Conservation (phyloP, 2,329 filamentous ascomycete genomes). For the Aspergillus uvarum region DNA sequence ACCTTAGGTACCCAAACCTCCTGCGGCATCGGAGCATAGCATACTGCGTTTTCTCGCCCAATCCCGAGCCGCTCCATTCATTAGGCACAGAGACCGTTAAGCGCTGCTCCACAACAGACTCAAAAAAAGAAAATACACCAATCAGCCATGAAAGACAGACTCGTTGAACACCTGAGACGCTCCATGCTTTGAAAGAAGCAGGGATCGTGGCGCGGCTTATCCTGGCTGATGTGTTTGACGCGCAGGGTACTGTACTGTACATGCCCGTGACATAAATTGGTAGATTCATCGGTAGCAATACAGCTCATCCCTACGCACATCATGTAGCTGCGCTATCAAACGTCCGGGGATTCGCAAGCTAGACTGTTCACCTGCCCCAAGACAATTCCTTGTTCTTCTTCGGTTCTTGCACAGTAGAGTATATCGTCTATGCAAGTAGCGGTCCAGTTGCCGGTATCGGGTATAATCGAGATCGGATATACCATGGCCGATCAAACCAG, state of each 20-base stretch:
- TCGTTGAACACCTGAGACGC: not conserved
- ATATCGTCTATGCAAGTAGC: too few species aligned
- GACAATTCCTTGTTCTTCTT: not conserved
- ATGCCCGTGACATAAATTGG: not conserved
- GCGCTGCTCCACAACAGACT: not conserved
- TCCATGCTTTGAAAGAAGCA: not conserved
- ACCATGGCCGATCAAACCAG: not conserved
- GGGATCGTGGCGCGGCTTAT: not conserved
- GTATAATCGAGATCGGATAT: too few species aligned
- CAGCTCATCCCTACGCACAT: not conserved
- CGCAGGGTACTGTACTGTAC: not conserved
- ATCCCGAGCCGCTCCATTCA: not conserved
- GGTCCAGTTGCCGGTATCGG: not conserved
- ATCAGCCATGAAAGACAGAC: not conserved
- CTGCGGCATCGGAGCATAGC: not conserved
- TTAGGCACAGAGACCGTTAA: conserved; percentile 6
- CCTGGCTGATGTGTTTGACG: not conserved
- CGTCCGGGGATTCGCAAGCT: not conserved
- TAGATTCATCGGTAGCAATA: not conserved
- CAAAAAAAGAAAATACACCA: not conserved
- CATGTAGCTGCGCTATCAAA: not conserved
- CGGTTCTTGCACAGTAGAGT: too few species aligned
- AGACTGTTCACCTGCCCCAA: not conserved
- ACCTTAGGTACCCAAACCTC: conserved; percentile 5
- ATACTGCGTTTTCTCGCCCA: conserved; percentile 5